Conservation (phyloP, 2,329 filamentous ascomycete species). For the Fusarium sp. region DNA sequence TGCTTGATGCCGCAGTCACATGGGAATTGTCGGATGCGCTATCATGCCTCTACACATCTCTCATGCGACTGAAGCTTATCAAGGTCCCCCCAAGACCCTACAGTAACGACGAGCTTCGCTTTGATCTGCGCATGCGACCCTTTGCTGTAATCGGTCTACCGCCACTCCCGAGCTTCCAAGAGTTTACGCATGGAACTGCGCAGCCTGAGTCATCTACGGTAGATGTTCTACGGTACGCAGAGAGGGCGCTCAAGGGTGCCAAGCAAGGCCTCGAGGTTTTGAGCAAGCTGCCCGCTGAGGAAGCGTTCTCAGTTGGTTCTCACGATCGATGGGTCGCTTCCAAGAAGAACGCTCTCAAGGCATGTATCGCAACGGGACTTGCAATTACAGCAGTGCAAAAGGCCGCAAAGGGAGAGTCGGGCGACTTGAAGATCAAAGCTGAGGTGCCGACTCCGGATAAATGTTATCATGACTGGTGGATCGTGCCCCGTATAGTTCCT, state of each 20-base stretch:
- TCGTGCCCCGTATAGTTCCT: slow-evolving; percentile 67
- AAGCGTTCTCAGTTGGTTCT: slow-evolving; percentile 69
- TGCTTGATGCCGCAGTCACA: slow-evolving; percentile 76
- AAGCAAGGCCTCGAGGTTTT: slow-evolving; percentile 71
- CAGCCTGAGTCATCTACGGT: slow-evolving; percentile 58
- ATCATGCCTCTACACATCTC: slow-evolving; percentile 74
- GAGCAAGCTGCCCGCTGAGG: slow-evolving; percentile 64
- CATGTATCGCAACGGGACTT: slow-evolving; percentile 79
- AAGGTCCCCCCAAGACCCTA: slow-evolving; percentile 72
- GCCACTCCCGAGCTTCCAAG: slow-evolving; percentile 74
- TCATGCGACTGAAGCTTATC: slow-evolving; percentile 72
- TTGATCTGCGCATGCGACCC: slow-evolving; percentile 89
- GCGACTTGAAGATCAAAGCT: slow-evolving; percentile 60
- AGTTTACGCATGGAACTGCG: slow-evolving; percentile 65
- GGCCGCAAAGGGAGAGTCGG: slow-evolving; percentile 59
- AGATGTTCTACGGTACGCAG: slow-evolving; percentile 62
- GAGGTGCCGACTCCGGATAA: slow-evolving; percentile 68
- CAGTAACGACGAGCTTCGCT: slow-evolving; percentile 76
- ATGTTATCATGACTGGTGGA: slow-evolving; percentile 76
- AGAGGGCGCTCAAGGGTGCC: slow-evolving; percentile 62
- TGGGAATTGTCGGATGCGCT: slow-evolving; percentile 70
- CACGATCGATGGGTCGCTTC: slow-evolving; percentile 74
- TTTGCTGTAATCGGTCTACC: slow-evolving; percentile 80
- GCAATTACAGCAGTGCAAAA: slow-evolving; percentile 73
- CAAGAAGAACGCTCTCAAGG: slow-evolving; percentile 73